phyloP scores from a whole-genome alignment of 2,329 filamentous ascomycete genomes.

The Xylaria sp. region DNA sequence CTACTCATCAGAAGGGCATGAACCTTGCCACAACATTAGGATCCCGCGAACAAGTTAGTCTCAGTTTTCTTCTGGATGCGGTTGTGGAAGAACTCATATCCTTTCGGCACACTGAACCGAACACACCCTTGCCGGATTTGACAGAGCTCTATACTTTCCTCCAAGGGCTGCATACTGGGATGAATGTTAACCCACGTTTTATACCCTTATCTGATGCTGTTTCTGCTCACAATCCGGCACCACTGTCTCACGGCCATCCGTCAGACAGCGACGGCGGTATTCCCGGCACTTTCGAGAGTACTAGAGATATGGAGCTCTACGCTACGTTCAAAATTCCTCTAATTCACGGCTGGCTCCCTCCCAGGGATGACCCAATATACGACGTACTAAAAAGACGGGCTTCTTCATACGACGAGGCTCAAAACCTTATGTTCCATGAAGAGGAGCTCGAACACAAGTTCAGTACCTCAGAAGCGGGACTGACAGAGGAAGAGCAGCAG shows the following conservation, averaged over 20 bases:
- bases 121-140: conserved; percentile 78
- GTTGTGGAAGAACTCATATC: conserved; percentile 95
- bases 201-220: conserved; percentile 61
- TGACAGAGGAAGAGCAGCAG: conserved; percentile 76
- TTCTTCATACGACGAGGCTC: conserved; percentile 87
- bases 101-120: conserved; percentile 65
- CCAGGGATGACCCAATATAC: conserved; percentile 68
- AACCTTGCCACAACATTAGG: conserved; percentile 78
- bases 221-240: conserved; percentile 56
- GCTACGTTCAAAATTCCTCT: conserved; percentile 86
- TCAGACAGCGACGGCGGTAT: conserved; percentile 54
- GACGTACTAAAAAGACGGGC: conserved; percentile 75
- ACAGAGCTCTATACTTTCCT: conserved; percentile 87
- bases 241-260: conserved; percentile 58
- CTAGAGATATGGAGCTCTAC: conserved; percentile 88
- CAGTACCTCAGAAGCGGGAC: conserved; percentile 57
- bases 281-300: conserved; percentile 83
- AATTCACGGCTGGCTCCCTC: conserved; percentile 90
- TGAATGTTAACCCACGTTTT: conserved; percentile 97
- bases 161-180: conserved; percentile 87
- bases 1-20: conserved; percentile 64
- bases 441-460: conserved; percentile 87
- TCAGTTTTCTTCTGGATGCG: conserved; percentile 83
- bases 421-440: conserved; percentile 85
- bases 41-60: conserved; percentile 83